Base-by-base conservation (phyloP, 768 basidiomycete genomes). In the Amanita brunnescens region DNA sequence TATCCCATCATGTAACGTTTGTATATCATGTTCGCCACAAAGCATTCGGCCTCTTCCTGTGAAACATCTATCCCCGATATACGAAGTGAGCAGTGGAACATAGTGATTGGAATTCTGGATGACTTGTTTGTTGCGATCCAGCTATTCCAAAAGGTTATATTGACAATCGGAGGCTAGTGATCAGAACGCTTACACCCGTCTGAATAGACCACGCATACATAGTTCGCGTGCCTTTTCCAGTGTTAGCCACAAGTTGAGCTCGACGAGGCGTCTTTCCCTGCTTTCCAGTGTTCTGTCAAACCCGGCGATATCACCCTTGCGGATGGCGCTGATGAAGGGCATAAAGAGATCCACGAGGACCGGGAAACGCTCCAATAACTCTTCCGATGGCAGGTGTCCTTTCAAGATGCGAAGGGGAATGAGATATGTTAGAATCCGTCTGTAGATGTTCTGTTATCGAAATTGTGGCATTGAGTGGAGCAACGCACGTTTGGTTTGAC, bases 21-120 rank as follows among this genome's bases (percentile, higher is more conserved):
- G 70, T 86, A 92, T 39, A 98, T 88, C 89, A 95, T 87, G 63
- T 94, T 94, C 24, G 93, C 92, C 6, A 96, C 81, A 47, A 93
- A 77, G 65, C 93, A 96, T 66, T 97, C 93, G 2, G 90, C 89
- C 65, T 95, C 93, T 57, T 88, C 92, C 54, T 73, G 62, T 6
- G 81, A 73, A 20, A 88, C 79, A 9, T 83, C 78, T 53, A 80
- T 76, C 2, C 85, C 87, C 3, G 87, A 84, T 51, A 91, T 67
- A 47, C 70, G 71, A 44, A 95, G 70, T 5, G 87, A 85, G n/a
- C 72, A 71, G 61, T 86, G 85, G 67, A 97, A 93, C 68, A 87
- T 78, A 2, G 79, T 72, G 45, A 96, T 77, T 0, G 89, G 85
- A 44, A 98, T 85, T 13, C 93, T 77, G 0, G 87, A 83, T 6